phyloP scores from a whole-genome alignment of 164 flowering plant genomes.

The Sextonia rubra region DNA sequence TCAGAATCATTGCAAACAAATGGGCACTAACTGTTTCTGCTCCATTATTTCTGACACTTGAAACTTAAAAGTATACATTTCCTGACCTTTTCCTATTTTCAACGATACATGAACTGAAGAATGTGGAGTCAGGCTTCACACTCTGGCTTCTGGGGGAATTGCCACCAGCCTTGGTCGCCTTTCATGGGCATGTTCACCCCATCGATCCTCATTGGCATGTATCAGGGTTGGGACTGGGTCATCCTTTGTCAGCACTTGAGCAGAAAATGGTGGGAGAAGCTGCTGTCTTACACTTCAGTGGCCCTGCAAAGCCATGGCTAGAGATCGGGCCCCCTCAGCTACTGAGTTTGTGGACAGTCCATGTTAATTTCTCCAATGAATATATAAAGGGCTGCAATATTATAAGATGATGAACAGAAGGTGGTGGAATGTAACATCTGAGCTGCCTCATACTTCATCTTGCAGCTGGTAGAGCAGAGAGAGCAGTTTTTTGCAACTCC shows the following conservation, averaged over 20 bases:
- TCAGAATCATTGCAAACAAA: no score
- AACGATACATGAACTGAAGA: slow-evolving; percentile 28
- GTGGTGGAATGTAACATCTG: slow-evolving; percentile 7
- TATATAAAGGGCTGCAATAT: slow-evolving; percentile 44
- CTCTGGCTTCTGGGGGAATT: slow-evolving; percentile 60
- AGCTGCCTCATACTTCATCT: slow-evolving; percentile 7
- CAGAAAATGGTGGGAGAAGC: slow-evolving; percentile 34
- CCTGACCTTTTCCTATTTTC: no score
- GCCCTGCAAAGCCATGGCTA: slow-evolving; percentile 77
- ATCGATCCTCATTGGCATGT: slow-evolving; percentile 61
- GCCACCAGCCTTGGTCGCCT: slow-evolving; percentile 66
- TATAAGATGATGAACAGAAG: slow-evolving; percentile 11
- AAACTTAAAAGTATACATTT: no score
- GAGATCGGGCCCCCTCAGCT: slow-evolving; percentile 49
- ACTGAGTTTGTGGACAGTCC: slow-evolving; percentile 37
- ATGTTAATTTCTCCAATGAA: slow-evolving; percentile 46
- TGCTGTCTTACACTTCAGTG: slow-evolving; percentile 62
- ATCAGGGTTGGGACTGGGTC: slow-evolving; percentile 42
- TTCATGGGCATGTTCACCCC: slow-evolving; percentile 49
- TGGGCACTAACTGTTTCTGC: no score
- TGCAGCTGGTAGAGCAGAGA: slow-evolving; percentile 20
- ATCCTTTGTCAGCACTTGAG: slow-evolving; percentile 16
- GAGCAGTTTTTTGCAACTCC: slow-evolving; percentile 39
- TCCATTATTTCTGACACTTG: no score
- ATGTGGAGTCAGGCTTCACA: slow-evolving; percentile 39